Evolutionary conservation across 2,329 filamentous ascomycete species (phyloP), one percentile per base, ranked within the genome.

Genomic region (Microdochium nivale): DNA sequence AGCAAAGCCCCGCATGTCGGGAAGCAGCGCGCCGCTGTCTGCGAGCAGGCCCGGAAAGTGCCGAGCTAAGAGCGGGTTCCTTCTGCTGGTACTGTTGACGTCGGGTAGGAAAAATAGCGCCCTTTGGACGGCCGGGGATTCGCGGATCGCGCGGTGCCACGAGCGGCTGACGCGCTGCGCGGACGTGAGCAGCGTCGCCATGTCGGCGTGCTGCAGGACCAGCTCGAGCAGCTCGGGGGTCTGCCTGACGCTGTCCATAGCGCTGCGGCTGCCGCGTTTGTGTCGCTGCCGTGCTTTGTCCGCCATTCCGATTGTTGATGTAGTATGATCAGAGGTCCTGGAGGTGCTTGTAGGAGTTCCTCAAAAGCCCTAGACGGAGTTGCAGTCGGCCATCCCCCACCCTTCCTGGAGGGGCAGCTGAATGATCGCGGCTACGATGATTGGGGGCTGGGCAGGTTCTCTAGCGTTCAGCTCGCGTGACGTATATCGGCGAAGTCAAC

Each of bases 181-280:
- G 2, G 53, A 51, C 16, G 50, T 32, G 16, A 54, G 24, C 9
- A 52, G 44, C 9, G 50, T 50, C 4, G 3, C 35, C 24, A 49
- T 49, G 30, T 52, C 50, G 5, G 52, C 35, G 14, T 51, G 48
- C 4, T 52, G 37, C 19, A 52, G 24, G 25, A 54, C 49, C 19
- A 40, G 10, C 43, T 54, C 50, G 32, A 54, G 40, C 32, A 54
- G 48, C 35, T 54, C 53, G 10, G 53, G 48, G 2, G 50, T 51
- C 4, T 30, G 35, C 35, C 7, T 40, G 14, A 40, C 19, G 24
- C 49, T 25, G 14, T 47, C 47, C 14, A 19, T 23, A 16, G 32
- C 16, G 35, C 35, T 40, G 19, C 14, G 7, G 35, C 35, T 19
- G 27, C 27, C 7, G 35, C 14, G 13, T 19, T 14, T n/a, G n/a